Percentiles rank a stretch among this genome's conserved stretches.
Evolutionary conservation across 2,329 filamentous ascomycete genomes (phyloP).

Genomic region (Diaporthe australafricana): DNA sequence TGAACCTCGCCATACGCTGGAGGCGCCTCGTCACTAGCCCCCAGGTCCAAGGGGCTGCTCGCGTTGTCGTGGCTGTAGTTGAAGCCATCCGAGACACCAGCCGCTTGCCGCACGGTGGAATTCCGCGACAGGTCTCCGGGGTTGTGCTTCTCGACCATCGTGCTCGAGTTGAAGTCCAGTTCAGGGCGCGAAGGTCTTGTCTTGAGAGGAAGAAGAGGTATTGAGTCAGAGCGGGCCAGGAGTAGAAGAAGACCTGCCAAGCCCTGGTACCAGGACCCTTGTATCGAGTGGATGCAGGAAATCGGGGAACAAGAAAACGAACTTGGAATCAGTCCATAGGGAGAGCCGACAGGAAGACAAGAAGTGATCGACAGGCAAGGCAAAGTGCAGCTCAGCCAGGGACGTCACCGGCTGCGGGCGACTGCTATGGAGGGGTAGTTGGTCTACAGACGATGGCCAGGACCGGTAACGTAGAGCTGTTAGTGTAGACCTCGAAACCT

Average conservation of each 20-base stretch:
- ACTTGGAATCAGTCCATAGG: conserved; percentile 17
- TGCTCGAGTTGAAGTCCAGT: neutral
- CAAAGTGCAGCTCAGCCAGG: conserved; percentile 9
- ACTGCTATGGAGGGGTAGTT: conserved; percentile 13
- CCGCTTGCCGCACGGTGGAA: conserved; percentile 5
- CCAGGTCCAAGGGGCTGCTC: conserved; percentile 52
- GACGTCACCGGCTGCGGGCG: conserved; percentile 20
- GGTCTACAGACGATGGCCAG: neutral
- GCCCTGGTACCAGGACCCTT: neutral
- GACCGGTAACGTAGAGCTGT: neutral
- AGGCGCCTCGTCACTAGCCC: conserved; percentile 55
- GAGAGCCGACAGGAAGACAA: conserved; percentile 3
- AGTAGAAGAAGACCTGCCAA: conserved; percentile 13
- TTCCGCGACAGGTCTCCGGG: neutral
- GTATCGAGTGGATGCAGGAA: neutral
- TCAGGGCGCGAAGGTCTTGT: conserved; percentile 3
- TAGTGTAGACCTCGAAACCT: conserved; percentile 23
- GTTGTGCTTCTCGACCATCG: conserved; percentile 29
- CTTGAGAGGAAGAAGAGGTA: neutral
- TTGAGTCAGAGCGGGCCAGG: neutral
- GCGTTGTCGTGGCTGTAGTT: conserved; percentile 29
- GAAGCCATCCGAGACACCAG: conserved; percentile 51
- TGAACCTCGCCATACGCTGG: conserved; percentile 70
- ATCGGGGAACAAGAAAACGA: neutral
- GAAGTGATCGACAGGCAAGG: conserved; percentile 4